Evolutionary conservation across 768 basidiomycete genomes (phyloP), one percentile per base, ranked within the genome.

Genomic region (Tricholoma terreum): DNA sequence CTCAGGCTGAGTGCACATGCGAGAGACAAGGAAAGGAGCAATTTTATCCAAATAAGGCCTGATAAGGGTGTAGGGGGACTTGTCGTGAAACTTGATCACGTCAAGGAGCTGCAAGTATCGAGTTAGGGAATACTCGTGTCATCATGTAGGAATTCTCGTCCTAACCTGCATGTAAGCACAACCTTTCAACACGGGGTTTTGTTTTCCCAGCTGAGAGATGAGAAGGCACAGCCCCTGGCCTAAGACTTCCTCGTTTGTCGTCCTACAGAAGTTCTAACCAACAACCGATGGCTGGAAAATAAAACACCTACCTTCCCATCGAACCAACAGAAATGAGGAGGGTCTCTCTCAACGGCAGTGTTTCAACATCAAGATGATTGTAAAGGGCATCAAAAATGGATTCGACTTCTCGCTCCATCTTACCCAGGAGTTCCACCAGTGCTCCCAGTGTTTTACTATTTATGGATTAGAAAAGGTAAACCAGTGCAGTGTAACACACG

Each of bases 1-100:
- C 21, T 71, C 72, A 0, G 87, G 89, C 34, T 87, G 82, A 2
- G 76, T 76, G 52, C 77, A 77, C 54, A 89, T 77, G 17, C 82
- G 81, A 17, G 76, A 73, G 21, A 89, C 77, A 27, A 92, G 75
- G 58, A 84, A 85, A 1, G 85, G 81, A 1, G 87, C 84, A 38
- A 95, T 78, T 34, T 80, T 75, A 30, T 83, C 77, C 57, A 92
- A 75, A 67, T 87, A 86, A 1, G 91, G 92, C 6, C 81, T 79
- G 12, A 92, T 67, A 43, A 94, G 76, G 12, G 78, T 77, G 65
- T 91, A 90, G 0, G 84, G 80, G 0, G 77, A 66, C 66, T 89
- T 89, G 31, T 82, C 77, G 61, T 84, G 79, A 52, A 78, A 68
- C 54, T 80, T 84, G 21, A 85, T 78, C 15, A 91, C 65, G 0